Base-by-base conservation (phyloP, 805 yeast species). In the Metschnikowia sp. region DNA sequence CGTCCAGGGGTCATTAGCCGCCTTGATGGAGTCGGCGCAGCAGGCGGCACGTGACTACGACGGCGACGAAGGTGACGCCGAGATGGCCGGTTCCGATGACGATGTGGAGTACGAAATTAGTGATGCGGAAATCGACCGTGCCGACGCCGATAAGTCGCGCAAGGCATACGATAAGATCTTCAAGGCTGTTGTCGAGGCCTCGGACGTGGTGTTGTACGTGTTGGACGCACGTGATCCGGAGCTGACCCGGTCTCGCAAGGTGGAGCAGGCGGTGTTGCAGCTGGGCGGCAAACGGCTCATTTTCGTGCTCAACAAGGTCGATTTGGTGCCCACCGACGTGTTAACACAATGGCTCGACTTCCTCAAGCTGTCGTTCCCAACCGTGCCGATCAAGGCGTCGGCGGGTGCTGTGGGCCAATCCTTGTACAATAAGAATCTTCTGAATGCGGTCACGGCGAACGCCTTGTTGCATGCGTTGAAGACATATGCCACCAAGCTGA, bases 201-300 rank as follows among this genome's bases (percentile, higher is more conserved):
- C 97, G 2, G 99, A 92, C 64, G 96, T 92, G 45, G 75, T 92
- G 15, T 75, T 91, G 47, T 92, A 94, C 62, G 97, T 92, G n/a
- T 72, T 92, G 61, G 99, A 92, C 69, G 96, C 99, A 1, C 84
- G 99, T 68, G 97, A 94, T 68, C 99, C 99, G 46, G 96, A 88
- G 66, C 84, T 89, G 15, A 92, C 98, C 3, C 82, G 99, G 62
- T 90, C 97, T 8, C 82, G 83, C 64, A 88, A 82, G 63, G 91
- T 94, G 36, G 99, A 94, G 74, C 86, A 88, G 64, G 88, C 95
- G 3, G 89, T 94, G 39, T 70, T 91, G 50, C 85, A 84, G 61
- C 79, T 82, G 57, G 86, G 87, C 50, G 82, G 83, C 44, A 94
- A 94, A 68, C 80, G 97, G 62, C 76, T 94, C 53, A 87, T 94